Evolutionary conservation across 257 asterid species (phyloP), one percentile per base, ranked within the genome.

Genomic region (Gynochthodes officinalis): DNA sequence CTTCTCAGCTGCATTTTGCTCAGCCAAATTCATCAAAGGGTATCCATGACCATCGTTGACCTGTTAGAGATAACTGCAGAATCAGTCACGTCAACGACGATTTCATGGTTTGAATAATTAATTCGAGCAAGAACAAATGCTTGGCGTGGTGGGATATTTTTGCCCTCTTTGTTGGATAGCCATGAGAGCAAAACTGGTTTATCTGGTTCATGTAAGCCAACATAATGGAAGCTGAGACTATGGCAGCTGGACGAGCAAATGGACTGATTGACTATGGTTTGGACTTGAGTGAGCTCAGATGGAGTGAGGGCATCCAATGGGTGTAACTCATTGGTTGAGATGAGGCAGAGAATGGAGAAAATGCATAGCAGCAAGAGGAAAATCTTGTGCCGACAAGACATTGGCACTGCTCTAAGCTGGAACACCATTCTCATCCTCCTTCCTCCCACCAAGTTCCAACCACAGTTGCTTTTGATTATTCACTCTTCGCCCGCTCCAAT

Each of bases 191-290:
- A 43, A 5, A 9, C 2, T 57, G 87, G 72, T 63, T 89, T 90
- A 0, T 76, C 73, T 2, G 96, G 94, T 70, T 91, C 97, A 19
- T 89, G 83, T 44, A 87, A 73, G 79, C 96, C 95, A 37, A 87
- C 92, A 30, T 89, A 87, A 55, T 91, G 95, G 75, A 83, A 91
- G 43, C 76, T 80, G 8, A 80, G 79, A 73, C 77, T 84, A 4
- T 75, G 76, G 42, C 63, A 43, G 1, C 70, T 13, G 46, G 12
- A 27, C 1, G 79, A 78, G n/a, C 79, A 65, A 30, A 54, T 44
- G 58, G 76, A 50, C 19, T 14, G 57, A 35, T 77, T 76, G 19
- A 91, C 73, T 55, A 79, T 73, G 49, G 82, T 55, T 70, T 81
- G 85, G n/a, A 86, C 80, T 67, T 75, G 86, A 27, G 32, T 75